phyloP scores from a whole-genome alignment of 805 yeast species.

The Spathaspora hagerdaliae region DNA sequence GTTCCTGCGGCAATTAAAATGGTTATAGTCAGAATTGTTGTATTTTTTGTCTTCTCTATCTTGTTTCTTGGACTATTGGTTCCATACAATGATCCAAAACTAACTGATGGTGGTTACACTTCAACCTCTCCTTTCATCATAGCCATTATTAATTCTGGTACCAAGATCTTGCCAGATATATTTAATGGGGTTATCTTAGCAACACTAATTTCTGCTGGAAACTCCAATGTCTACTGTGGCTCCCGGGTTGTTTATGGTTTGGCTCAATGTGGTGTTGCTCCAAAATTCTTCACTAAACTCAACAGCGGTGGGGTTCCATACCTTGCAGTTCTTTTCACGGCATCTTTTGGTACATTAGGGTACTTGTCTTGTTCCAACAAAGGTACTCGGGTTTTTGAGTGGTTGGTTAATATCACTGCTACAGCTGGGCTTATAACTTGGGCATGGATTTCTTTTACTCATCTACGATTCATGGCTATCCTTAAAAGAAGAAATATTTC shows the following conservation, averaged over 20 bases:
- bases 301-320: conserved; percentile 71
- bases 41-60: conserved; percentile 63
- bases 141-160: conserved; percentile 68
- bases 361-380: conserved; percentile 51
- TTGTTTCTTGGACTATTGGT: conserved; percentile 69
- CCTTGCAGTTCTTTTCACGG: conserved; percentile 51
- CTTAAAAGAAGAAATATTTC: conserved; percentile 59
- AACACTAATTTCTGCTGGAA: too few relatives aligned
- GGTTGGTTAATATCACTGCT: conserved; percentile 72
- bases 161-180: conserved; percentile 64
- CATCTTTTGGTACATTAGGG: conserved; percentile 61
- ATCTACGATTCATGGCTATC: conserved; percentile 66
- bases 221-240: conserved; percentile 67
- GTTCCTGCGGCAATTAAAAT: conserved; percentile 71
- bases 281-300: conserved; percentile 41
- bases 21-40: conserved; percentile 59
- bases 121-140: conserved; percentile 80
- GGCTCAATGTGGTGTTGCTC: conserved; percentile 55
- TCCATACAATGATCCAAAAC: too few relatives aligned
- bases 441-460: conserved; percentile 62
- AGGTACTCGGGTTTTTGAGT: conserved; percentile 58
- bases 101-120: conserved; percentile 39
- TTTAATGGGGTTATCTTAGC: conserved; percentile 74
- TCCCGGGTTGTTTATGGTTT: conserved; percentile 65
- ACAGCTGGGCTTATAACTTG: conserved; percentile 74